Evolutionary conservation across 2,329 filamentous ascomycete species (phyloP).

Genomic region (Aspergillus sclerotialis): DNA sequence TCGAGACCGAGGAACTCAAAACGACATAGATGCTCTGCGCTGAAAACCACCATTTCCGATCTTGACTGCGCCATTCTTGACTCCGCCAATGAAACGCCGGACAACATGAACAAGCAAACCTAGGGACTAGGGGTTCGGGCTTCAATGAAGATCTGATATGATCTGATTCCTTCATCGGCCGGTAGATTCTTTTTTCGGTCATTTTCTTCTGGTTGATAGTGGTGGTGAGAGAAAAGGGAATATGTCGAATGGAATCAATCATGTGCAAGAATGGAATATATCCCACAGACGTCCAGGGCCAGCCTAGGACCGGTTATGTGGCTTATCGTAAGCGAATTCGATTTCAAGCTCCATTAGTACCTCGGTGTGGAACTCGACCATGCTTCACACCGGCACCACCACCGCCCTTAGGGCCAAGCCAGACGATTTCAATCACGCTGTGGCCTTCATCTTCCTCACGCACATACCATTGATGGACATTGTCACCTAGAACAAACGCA

Average conservation of each 20-base stretch:
- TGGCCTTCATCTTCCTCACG: constrained; percentile 34
- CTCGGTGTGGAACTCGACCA: not conserved
- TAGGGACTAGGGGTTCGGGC: too few species aligned
- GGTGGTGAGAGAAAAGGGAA: constrained; percentile 9
- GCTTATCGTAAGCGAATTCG: too few species aligned
- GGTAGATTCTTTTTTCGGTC: constrained; percentile 5
- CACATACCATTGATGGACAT: constrained; percentile 38
- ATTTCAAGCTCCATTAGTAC: too few species aligned
- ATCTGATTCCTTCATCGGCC: constrained; percentile 7
- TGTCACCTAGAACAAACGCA: constrained; percentile 33
- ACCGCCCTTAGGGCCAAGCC: constrained; percentile 34
- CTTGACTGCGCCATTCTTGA: constrained; percentile 25
- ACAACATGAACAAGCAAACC: constrained; percentile 25
- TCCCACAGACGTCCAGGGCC: constrained; percentile 23
- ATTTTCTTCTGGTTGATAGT: constrained; percentile 5
- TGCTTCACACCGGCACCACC: constrained; percentile 26
- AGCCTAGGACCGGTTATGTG: constrained; percentile 23
- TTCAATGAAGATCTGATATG: constrained; percentile 11
- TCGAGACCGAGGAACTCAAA: too few species aligned
- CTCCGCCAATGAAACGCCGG: constrained; percentile 32
- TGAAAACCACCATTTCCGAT: constrained; percentile 24
- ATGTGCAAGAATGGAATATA: constrained; percentile 31
- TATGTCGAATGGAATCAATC: constrained; percentile 16
- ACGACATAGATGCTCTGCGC: constrained; percentile 14
- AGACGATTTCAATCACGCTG: constrained; percentile 38